These are phyloP conservation scores for Lactifluus rugatus DNA, from an alignment of 768 basidiomycete genomes.

Conservation along the genomic window DNA sequence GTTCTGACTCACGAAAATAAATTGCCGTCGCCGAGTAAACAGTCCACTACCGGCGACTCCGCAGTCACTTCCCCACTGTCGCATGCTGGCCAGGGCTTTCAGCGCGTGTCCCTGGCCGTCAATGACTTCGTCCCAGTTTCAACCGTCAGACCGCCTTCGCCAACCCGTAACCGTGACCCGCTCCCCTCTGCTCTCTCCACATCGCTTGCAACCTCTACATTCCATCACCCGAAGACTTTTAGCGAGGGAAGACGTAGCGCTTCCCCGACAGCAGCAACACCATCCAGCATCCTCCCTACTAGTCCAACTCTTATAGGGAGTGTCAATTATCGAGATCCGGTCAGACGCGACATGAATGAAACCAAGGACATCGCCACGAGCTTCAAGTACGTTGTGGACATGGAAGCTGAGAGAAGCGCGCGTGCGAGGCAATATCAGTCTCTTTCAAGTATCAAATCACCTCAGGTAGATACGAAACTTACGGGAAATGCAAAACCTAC, in stretches of 20 bases:
- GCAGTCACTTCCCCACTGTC: background rate
- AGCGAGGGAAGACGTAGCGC: conserved; percentile 18
- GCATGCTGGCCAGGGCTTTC: background rate
- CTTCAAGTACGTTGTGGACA: conserved; percentile 37
- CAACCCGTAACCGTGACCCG: conserved; percentile 28
- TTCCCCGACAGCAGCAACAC: conserved; percentile 6
- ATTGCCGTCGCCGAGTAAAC: conserved; percentile 15
- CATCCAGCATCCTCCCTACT: conserved; percentile 3
- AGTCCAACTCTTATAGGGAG: conserved; percentile 14
- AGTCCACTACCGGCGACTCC: background rate
- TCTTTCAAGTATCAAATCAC: conserved; percentile 6
- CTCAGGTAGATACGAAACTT: conserved; percentile 12
- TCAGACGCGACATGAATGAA: conserved; percentile 41
- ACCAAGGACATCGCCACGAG: conserved; percentile 37
- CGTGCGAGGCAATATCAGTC: conserved; percentile 11
- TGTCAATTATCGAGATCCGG: conserved; percentile 26
- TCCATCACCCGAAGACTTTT: conserved; percentile 41
- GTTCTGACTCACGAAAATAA: conserved; percentile 34
- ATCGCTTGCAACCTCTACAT: conserved; percentile 51
- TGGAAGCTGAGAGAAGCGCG: conserved; percentile 30
- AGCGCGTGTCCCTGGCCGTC: conserved; percentile 29
- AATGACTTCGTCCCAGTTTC: conserved; percentile 48
- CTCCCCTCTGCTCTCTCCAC: conserved; percentile 54
- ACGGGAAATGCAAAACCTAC: conserved; percentile 3
- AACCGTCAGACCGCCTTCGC: conserved; percentile 31